These are phyloP conservation scores for Hawksworthiomyces lignivorus DNA, from an alignment of 2,329 filamentous ascomycete species.

Conservation along the genomic window DNA sequence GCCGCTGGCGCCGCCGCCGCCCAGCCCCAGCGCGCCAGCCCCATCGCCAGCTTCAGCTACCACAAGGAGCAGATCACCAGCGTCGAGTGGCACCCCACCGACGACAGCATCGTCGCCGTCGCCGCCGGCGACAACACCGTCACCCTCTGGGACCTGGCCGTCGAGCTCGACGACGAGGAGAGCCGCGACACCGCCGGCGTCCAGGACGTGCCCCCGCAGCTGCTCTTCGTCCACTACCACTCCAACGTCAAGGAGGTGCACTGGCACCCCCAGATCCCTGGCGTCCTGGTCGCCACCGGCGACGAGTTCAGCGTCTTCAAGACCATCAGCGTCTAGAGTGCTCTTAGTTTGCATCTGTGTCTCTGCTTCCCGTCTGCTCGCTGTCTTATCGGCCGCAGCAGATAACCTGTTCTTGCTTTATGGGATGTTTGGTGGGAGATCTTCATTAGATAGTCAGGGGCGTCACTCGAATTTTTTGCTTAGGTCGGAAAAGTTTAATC, in stretches of 20 bases:
- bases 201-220: slow-evolving; percentile 84
- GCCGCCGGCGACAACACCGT: slow-evolving; percentile 90
- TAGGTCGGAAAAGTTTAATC: no score
- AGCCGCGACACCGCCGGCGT: slow-evolving; percentile 81
- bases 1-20: slow-evolving; percentile 16
- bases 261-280: slow-evolving; percentile 95
- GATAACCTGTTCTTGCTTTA: no score
- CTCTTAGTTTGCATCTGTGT: neutral
- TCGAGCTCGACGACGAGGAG: slow-evolving; percentile 96
- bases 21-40: slow-evolving; percentile 50
- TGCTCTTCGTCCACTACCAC: slow-evolving; percentile 95
- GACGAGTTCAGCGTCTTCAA: slow-evolving; percentile 81
- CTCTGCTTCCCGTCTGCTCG: neutral
- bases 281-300: slow-evolving; percentile 81
- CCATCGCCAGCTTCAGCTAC: slow-evolving; percentile 90
- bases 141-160: slow-evolving; percentile 92
- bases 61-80: slow-evolving; percentile 95
- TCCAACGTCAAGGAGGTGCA: slow-evolving; percentile 92
- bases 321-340: slow-evolving; percentile 72
- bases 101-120: slow-evolving; percentile 91
- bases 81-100: slow-evolving; percentile 94
- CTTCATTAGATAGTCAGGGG: neutral
- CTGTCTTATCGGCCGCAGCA: no score
- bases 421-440: neutral
- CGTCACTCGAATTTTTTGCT: neutral